Percentiles rank a stretch among this genome's conserved stretches.
Conservation (phyloP, 2,329 filamentous ascomycete genomes). For the Coniosporium tulheliwenetii region DNA sequence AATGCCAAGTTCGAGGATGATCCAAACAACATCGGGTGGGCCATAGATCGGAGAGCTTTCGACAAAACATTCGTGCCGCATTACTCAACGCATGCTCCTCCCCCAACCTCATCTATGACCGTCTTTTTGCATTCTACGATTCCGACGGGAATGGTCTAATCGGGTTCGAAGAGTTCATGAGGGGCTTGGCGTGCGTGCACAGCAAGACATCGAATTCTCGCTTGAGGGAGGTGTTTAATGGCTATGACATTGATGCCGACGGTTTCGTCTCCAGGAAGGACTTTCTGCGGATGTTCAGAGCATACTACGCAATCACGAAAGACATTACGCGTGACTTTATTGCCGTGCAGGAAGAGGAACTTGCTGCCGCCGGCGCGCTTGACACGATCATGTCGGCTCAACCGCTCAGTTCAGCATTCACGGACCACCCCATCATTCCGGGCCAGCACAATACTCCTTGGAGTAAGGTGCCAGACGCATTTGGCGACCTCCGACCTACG, state of each 20-base stretch:
- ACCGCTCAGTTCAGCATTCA: constrained; percentile 29
- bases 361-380: constrained; percentile 36
- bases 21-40: constrained; percentile 59
- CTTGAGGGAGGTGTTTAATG: constrained; percentile 61
- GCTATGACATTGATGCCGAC: constrained; percentile 82
- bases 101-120: constrained; percentile 84
- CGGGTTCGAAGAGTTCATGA: constrained; percentile 80
- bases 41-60: constrained; percentile 86
- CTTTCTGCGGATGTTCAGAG: constrained; percentile 79
- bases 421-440: constrained; percentile 18
- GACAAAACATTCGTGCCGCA: constrained; percentile 78
- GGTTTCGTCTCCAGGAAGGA: constrained; percentile 75
- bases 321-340: constrained; percentile 75
- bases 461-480: constrained; percentile 17
- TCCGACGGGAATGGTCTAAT: constrained; percentile 79
- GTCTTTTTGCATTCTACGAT: constrained; percentile 95
- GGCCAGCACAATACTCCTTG: constrained; percentile 10
- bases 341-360: constrained; percentile 59
- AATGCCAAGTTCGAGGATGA: constrained; percentile 73
- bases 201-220: constrained; percentile 46
- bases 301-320: constrained; percentile 81
- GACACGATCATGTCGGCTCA: constrained; percentile 27
- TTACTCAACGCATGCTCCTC: constrained; percentile 61
- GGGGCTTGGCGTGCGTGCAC: constrained; percentile 55
- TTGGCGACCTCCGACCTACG: constrained; percentile 13